Conservation (phyloP, 371 early-diverging fungal species). For the Amoeboradix gromovi region DNA sequence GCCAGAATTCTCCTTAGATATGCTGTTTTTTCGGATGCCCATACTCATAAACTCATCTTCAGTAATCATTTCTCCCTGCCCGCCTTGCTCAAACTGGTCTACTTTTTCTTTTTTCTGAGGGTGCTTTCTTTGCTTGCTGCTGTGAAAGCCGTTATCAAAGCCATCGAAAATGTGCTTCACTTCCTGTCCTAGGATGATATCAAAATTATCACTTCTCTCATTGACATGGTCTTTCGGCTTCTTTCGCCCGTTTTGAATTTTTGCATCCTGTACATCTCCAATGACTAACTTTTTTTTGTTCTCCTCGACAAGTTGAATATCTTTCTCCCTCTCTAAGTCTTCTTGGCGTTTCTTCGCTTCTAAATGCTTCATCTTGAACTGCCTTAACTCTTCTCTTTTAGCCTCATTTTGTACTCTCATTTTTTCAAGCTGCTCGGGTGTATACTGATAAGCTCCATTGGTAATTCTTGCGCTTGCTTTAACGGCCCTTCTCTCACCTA, state of each 20-base stretch:
- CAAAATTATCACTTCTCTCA: background rate
- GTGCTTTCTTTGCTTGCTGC: background rate
- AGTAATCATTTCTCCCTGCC: background rate
- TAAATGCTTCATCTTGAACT: background rate
- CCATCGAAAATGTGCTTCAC: background rate
- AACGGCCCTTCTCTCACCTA: background rate
- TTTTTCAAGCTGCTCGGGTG: background rate
- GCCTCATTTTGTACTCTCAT: background rate
- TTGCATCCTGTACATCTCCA: background rate
- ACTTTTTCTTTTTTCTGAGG: background rate
- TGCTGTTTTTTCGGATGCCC: background rate
- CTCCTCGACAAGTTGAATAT: background rate
- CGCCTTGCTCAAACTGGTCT: too few species aligned
- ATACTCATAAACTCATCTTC: background rate
- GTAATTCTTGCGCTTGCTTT: background rate
- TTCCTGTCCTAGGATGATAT: background rate
- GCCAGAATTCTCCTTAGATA: background rate
- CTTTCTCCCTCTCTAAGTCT: background rate
- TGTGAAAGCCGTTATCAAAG: too few species aligned
- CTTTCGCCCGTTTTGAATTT: background rate
- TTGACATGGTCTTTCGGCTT: background rate
- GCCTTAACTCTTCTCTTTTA: background rate
- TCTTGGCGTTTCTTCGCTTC: background rate
- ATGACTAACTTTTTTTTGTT: background rate
- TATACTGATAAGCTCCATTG: background rate